These are phyloP conservation scores for Chlamydomonas sphaeroides DNA, from an alignment of 139 green algal species.

Conservation along the genomic window DNA sequence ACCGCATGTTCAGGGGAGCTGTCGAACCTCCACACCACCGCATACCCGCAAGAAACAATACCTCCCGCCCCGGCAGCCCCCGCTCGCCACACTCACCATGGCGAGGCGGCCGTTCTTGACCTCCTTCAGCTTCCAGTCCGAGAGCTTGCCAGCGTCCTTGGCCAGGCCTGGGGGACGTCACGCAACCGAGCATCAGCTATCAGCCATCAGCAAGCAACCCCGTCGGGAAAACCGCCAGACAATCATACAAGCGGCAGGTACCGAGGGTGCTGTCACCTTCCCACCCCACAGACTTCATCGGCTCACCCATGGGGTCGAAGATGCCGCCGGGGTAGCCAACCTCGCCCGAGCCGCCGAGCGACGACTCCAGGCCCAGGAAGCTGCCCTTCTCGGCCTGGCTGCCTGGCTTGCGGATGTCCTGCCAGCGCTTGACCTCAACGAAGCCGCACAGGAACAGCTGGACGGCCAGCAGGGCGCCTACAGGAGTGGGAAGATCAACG, in stretches of 20 bases:
- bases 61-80: no score
- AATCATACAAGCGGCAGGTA: no score
- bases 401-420: constrained; percentile 87
- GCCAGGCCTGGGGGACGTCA: constrained; percentile 19
- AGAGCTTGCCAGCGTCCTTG: constrained; percentile 53
- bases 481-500: not conserved
- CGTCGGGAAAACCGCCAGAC: no score
- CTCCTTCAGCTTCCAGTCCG: constrained; percentile 77
- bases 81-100: no score
- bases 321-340: constrained; percentile 77
- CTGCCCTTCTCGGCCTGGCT: constrained; percentile 71
- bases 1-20: no score
- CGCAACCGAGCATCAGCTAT: no score
- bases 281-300: not conserved
- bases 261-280: no score
- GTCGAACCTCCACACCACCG: no score
- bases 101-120: constrained; percentile 80
- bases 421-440: constrained; percentile 86
- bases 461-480: constrained; percentile 69
- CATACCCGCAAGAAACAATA: no score
- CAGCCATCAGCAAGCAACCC: no score
- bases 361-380: constrained; percentile 79
- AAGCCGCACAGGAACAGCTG: constrained; percentile 85
- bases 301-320: constrained; percentile 82
- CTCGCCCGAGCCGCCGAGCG: constrained; percentile 69